Base-by-base conservation (phyloP, 2,329 filamentous ascomycete genomes). In the Xylaria sp. region DNA sequence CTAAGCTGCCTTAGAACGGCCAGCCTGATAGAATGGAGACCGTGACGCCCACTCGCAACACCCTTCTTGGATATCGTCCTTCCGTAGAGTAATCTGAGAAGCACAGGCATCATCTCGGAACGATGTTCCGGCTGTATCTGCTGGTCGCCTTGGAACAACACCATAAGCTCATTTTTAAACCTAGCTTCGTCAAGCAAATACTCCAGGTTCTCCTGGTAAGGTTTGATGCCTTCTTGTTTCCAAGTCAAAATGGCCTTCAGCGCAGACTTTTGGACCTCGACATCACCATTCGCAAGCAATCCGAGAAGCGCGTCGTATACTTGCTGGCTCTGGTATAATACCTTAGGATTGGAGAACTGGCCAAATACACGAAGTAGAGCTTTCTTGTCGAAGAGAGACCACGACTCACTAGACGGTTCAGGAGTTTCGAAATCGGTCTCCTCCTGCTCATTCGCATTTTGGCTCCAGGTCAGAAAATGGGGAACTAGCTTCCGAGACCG, bases 81-180 rank as follows among this genome's bases (percentile, higher is more conserved):
- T 39, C 94, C 94, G 70, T 97, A 99, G 1, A 99, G 78, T 29
- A 99, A 74, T 44, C 92, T 84, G 29, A 99, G 81, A 21, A 99
- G 78, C 4, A 99, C 84, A 1, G 94, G 93, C 80, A 97, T 90
- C 34, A 97, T 73, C 42, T 85, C 83, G 2, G 76, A 66, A 7
- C 89, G 85, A 67, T 99, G 91, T 46, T 88, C 84, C 6, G 86
- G 76, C 61, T 87, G 86, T 60, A 97, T 88, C 50, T 87, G 74
- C 52, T 86, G 86, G 17, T 90, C 87, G 16, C 88, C 83, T 66
- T 91, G 88, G 48, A 99, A 82, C 60, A 99, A 89, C 4, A 94
- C 85, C 0, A 91, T 88, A n/a, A 99, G 81, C 69, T 97, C 93
- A 66, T 97, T 94, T 67, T 92, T 91, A 74, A 97, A 96, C 44